Evolutionary conservation across 1,139 yeast species (phyloP), one percentile per base, ranked within the genome.

Genomic region (Pichia sp.): DNA sequence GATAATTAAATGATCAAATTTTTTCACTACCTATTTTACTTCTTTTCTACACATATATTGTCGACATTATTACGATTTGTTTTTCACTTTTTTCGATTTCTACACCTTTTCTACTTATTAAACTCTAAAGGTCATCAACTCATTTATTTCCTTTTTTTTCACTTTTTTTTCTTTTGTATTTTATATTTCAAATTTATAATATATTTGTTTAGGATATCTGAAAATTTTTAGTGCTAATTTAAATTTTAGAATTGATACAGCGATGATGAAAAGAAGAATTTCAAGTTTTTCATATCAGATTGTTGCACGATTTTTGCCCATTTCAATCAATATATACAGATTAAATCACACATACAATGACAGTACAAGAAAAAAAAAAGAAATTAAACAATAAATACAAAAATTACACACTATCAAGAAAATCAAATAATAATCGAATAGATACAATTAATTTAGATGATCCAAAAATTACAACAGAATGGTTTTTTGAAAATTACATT

Each of bases 401-500:
- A 6, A 49, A 49, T 15, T 48, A 43, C 22, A 53, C 44, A 23
- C 39, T 50, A 5, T 32, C 44, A 12, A 27, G 45, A 23, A 20
- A 9, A 7, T 24, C 25, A 5, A n/a, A 22, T 3, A 45, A 22
- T 5, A 47, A 44, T 29, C 9, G 20, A 24, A 47, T 53, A 23
- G 55, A 52, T 12, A 35, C 29, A 5, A 42, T 53, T 20, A 37
- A 46, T 42, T 18, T 53, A 4, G 42, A 46, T 27, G 47, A 50
- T 40, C 44, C 48, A 8, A 41, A 47, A 16, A 38, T 48, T 8
- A 45, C 51, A 6, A 48, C 40, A 23, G 40, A 45, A 35, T 52
- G 52, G 49, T 52, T 53, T 43, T 51, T 30, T 42, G 40, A 50
- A 26, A 45, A 52, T 26, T 53, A 47, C 16, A 50, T 53, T 13